Conservation (phyloP, 352 stramenopile genomes). For the Pythium rishiriense region DNA sequence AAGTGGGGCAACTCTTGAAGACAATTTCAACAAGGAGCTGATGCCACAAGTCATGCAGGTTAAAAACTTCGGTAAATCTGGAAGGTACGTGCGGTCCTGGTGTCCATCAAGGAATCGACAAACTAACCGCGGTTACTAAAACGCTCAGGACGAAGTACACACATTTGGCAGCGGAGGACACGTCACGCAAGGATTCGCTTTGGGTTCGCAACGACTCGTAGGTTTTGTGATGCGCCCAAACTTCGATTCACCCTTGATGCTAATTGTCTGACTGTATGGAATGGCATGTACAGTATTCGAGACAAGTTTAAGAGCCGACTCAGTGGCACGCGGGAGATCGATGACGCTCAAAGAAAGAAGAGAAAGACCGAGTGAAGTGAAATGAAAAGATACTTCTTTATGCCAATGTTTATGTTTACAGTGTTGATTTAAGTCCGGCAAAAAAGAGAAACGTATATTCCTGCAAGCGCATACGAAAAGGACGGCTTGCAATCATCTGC, state of each 20-base stretch:
- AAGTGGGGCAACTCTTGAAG: slow-evolving; percentile 86
- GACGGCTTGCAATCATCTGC: slow-evolving; percentile 13
- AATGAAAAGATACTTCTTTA: not conserved
- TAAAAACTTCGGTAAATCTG: slow-evolving; percentile 97
- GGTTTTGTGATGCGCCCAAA: slow-evolving; percentile 12
- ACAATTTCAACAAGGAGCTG: slow-evolving; percentile 93
- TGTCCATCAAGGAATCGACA: not conserved
- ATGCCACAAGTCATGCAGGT: slow-evolving; percentile 97
- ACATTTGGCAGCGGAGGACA: slow-evolving; percentile 98
- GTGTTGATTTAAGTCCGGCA: not conserved
- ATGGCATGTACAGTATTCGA: slow-evolving; percentile 47
- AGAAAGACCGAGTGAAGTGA: slow-evolving; percentile 34
- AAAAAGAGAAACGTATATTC: slow-evolving; percentile 30
- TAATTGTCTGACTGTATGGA: not conserved
- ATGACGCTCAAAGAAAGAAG: slow-evolving; percentile 46
- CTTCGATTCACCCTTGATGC: no score
- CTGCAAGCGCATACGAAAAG: slow-evolving; percentile 2
- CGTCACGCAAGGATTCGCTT: slow-evolving; percentile 77
- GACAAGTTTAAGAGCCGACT: slow-evolving; percentile 79
- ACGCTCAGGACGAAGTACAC: slow-evolving; percentile 94
- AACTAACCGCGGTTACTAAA: not conserved
- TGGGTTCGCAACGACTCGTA: slow-evolving; percentile 73
- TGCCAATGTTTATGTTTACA: not conserved
- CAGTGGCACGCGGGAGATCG: slow-evolving; percentile 72
- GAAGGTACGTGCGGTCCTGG: slow-evolving; percentile 59